Percentiles rank a stretch among this genome's conserved stretches.
Evolutionary conservation across 2,329 filamentous ascomycete genomes (phyloP).

Genomic region (Madurella fahalii): DNA sequence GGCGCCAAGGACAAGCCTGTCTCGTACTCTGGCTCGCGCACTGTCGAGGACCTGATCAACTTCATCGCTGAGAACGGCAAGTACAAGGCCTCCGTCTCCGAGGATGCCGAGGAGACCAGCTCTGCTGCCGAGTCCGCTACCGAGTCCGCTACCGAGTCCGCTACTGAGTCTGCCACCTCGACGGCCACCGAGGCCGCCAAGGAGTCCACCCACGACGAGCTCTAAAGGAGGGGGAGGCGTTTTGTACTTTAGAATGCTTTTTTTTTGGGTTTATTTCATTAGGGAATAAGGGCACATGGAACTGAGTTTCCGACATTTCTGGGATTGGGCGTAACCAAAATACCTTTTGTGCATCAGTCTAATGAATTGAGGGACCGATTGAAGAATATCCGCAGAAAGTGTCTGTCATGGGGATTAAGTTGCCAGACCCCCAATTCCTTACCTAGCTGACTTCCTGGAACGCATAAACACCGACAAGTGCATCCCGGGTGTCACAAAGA

Average conservation of each 20-base stretch:
- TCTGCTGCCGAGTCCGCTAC: slow-evolving; percentile 48
- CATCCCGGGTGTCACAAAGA: too few relatives aligned
- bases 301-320: slow-evolving; percentile 15
- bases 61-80: slow-evolving; percentile 97
- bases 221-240: slow-evolving; percentile 50
- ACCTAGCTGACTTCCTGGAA: too few relatives aligned
- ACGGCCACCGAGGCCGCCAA: slow-evolving; percentile 31
- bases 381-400: background rate
- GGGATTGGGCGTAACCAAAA: slow-evolving; percentile 25
- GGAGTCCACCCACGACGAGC: slow-evolving; percentile 64
- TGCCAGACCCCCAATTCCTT: background rate
- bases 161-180: slow-evolving; percentile 35
- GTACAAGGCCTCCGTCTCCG: slow-evolving; percentile 68
- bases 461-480: too few relatives aligned
- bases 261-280: slow-evolving; percentile 23
- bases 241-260: slow-evolving; percentile 24
- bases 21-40: slow-evolving; percentile 83
- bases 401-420: background rate
- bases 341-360: slow-evolving; percentile 24
- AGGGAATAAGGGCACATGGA: slow-evolving; percentile 16
- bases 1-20: slow-evolving; percentile 80
- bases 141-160: slow-evolving; percentile 50
- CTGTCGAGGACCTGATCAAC: slow-evolving; percentile 82
- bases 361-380: slow-evolving; percentile 14
- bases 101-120: slow-evolving; percentile 52